Percentiles rank a stretch among this genome's conserved stretches.
These are phyloP conservation scores for Lolium perenne DNA, from an alignment of 176 grass and related monocot species.

Conservation along the genomic window DNA sequence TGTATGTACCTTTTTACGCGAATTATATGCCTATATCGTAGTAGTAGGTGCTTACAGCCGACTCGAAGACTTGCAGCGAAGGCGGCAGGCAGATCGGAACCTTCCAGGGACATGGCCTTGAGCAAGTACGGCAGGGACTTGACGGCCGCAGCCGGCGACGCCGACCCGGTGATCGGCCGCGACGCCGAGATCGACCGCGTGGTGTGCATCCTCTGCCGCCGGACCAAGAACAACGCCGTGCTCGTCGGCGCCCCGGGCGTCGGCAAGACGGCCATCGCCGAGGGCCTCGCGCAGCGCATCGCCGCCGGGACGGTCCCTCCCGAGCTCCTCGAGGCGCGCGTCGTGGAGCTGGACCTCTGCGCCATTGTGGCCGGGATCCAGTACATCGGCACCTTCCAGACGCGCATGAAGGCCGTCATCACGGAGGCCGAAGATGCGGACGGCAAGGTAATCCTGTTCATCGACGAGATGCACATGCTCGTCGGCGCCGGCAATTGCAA, in stretches of 20 bases:
- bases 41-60: neutral
- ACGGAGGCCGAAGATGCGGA: neutral
- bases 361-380: conserved; percentile 16
- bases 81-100: neutral
- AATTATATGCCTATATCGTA: neutral
- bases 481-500: neutral
- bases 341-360: neutral
- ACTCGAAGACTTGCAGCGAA: neutral
- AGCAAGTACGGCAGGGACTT: neutral
- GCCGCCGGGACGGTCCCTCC: conserved; percentile 32
- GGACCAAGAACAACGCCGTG: conserved; percentile 23
- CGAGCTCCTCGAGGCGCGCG: neutral
- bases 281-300: conserved; percentile 56
- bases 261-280: conserved; percentile 64
- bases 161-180: neutral
- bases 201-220: neutral
- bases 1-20: neutral
- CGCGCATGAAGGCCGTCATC: neutral
- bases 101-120: neutral
- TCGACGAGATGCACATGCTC: neutral
- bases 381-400: neutral
- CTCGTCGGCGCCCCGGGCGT: conserved; percentile 58
- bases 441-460: neutral
- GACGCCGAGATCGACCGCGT: neutral
- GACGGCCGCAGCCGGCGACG: neutral